Percentiles rank a stretch among this genome's conserved stretches.
Evolutionary conservation across 2,329 filamentous ascomycete species (phyloP).

Genomic region (Pseudogymnoascus destructans): DNA sequence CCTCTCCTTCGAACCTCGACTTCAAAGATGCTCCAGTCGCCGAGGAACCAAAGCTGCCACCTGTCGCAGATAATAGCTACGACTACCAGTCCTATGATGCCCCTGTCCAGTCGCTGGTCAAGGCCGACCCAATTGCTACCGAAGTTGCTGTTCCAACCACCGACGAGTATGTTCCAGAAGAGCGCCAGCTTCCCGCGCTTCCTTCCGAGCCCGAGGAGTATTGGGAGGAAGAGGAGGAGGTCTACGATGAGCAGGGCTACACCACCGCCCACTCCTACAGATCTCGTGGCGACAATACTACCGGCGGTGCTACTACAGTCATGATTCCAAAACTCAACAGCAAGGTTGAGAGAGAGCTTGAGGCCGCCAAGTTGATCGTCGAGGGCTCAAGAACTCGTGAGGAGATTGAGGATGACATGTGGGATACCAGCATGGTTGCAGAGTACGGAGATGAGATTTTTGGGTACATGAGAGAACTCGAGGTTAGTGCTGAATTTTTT

Average conservation of each 20-base stretch:
- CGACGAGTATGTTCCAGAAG: background rate
- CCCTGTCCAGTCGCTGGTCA: background rate
- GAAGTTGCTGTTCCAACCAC: background rate
- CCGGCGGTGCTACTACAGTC: constrained; percentile 47
- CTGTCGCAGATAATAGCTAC: background rate
- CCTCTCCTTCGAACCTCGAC: background rate
- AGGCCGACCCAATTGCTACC: background rate
- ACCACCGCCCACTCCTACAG: constrained; percentile 68
- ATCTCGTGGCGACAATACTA: constrained; percentile 63
- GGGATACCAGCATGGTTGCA: constrained; percentile 94
- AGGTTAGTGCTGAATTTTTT: constrained; percentile 43
- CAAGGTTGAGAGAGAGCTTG: constrained; percentile 60
- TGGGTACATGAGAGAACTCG: constrained; percentile 74
- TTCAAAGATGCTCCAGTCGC: background rate
- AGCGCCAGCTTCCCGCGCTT: constrained; percentile 15
- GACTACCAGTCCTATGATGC: background rate
- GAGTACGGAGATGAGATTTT: constrained; percentile 97
- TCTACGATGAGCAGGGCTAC: constrained; percentile 51
- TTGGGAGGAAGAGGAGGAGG: constrained; percentile 66
- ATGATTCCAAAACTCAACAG: constrained; percentile 60
- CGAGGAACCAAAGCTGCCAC: background rate
- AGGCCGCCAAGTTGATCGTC: constrained; percentile 34
- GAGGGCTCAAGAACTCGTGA: constrained; percentile 38
- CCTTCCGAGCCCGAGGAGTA: constrained; percentile 52
- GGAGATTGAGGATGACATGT: constrained; percentile 76